Evolutionary conservation across 257 asterid species (phyloP), one percentile per base, ranked within the genome.

Genomic region (Forsythia suspensa): DNA sequence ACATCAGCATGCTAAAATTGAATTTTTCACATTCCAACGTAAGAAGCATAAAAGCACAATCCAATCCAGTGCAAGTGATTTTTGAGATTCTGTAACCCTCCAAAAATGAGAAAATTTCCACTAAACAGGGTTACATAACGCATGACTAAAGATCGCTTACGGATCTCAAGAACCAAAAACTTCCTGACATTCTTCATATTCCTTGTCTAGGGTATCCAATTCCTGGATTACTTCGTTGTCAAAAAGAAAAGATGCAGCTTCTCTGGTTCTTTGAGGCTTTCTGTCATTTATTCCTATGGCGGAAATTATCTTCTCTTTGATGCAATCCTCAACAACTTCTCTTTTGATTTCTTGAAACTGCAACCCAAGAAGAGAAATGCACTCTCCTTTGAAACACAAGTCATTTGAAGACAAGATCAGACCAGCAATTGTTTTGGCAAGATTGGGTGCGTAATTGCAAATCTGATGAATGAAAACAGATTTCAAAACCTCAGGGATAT

Each of bases 391-490:
- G 88, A 93, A 95, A 78, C 80, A 78, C 77, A 40, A 55, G 84
- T 95, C 97, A 29, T 83, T 81, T 34, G 98, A 95, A 66, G 98
- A 87, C 81, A 81, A 74, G 79, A 95, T 85, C 85, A 95, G 85
- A 21, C 91, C 89, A 18, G 98, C 86, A 71, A 93, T 85, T 46
- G 97, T 82, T 87, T 87, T 89, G 37, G 99, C 96, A 80, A 95
- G 97, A 59, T 93, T 95, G n/a, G 98, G 98, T 43, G 94, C 98
- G 71, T 92, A 90, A 67, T 85, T 86, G 80, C 89, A 87, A 44
- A 89, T 88, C 99, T 93, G 92, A 71, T 72, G 71, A 65, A 71
- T 42, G 48, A 61, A 57, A 44, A 46, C 3, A 21, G 16, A 61
- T 15, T 20, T 67, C 71, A 59, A 63, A 63, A 61, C 38, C 9